Evolutionary conservation across 2,329 filamentous ascomycete genomes (phyloP), one percentile per base, ranked within the genome.

Genomic region (Parascedosporium putredinis): DNA sequence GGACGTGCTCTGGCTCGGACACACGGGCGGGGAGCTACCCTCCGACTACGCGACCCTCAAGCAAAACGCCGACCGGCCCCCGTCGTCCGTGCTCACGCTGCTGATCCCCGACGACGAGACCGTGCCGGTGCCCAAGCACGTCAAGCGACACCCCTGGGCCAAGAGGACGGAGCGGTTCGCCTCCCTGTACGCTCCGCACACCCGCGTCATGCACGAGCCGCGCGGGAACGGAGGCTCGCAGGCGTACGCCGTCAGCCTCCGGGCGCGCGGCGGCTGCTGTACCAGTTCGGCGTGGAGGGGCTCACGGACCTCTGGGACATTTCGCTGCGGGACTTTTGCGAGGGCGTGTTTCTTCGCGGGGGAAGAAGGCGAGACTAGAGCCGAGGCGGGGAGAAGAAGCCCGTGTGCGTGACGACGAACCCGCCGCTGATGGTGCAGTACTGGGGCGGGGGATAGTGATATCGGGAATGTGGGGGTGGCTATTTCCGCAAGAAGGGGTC

Each of bases 1-100:
- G 74, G 73, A 77, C 51, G 52, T 76, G 2, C 65, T 76, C 5
- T 76, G 72, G 72, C 57, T 74, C 1, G 74, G 74, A 23, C 70
- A 73, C 55, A 75, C 72, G 51, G 69, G 69, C 9, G 62, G 65
- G 57, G 55, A 59, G 22, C 62, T 67, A 34, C 59, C 63, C 14
- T 14, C 20, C 14, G 31, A 50, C 43, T 50, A 33, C 16, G 3
- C 10, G 7, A 18, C 18, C 42, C 43, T 36, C 10, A 24, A 52
- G 45, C 44, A 50, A 24, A 51, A 56, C 16, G 14, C 27, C n/a
- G 33, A 38, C 24, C 10, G 10, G 4, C 42, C 42, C 2, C 49
- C 49, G 3, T 24, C 40, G 7, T 42, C 49, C 27, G 12, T 46
- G 14, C 40, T 46, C 25, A 54, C 36, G 3, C 27, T 51, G 18